Evolutionary conservation across 129 eudicot genomes (phyloP).

Genomic region (Flaveria linearis): DNA sequence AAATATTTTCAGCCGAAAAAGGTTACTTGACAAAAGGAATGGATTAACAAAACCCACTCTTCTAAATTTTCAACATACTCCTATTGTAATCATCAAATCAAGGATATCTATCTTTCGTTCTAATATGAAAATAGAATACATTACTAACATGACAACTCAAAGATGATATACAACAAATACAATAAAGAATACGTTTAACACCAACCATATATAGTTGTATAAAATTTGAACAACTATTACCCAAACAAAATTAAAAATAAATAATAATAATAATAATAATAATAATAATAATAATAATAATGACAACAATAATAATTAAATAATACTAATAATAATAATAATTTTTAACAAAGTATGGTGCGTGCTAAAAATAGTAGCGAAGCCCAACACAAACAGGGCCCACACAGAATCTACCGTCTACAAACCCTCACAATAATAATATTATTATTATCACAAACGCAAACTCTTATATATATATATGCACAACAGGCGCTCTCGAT

Average conservation of each 20-base stretch:
- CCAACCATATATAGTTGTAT: no score
- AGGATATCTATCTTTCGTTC: no score
- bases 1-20: neutral
- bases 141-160: no score
- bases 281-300: neutral
- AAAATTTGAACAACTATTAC: no score
- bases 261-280: neutral
- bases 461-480: neutral
- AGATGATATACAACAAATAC: no score
- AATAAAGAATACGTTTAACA: no score
- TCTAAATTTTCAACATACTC: no score
- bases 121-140: no score
- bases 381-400: slow-evolving; percentile 15
- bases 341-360: neutral
- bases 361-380: neutral
- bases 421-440: neutral
- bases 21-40: neutral
- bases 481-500: neutral
- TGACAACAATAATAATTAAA: neutral
- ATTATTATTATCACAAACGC: neutral
- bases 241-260: no score
- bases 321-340: neutral
- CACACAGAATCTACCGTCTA: neutral
- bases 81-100: no score
- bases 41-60: no score